Evolutionary conservation across 495 filamentous ascomycete genomes (phyloP).

Genomic region (Penicillium flavigenum): DNA sequence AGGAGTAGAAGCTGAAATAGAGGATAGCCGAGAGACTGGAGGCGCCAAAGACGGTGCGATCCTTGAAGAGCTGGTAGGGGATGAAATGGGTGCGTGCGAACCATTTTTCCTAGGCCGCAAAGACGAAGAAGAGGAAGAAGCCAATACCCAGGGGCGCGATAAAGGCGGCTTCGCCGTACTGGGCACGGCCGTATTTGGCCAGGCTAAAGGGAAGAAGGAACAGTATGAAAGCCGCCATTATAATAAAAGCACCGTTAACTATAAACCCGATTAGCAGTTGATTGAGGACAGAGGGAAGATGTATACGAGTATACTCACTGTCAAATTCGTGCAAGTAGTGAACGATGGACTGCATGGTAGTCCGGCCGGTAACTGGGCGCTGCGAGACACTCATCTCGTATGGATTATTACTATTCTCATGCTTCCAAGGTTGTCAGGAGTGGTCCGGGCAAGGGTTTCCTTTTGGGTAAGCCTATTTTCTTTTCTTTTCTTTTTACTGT

Average conservation of each 20-base stretch:
- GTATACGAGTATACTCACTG: conserved; percentile 29
- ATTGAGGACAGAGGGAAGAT: neutral
- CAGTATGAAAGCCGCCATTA: conserved; percentile 57
- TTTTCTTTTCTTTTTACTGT: too few species aligned
- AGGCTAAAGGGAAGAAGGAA: conserved; percentile 65
- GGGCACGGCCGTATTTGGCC: conserved; percentile 40
- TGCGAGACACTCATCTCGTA: conserved; percentile 32
- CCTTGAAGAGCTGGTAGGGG: conserved; percentile 56
- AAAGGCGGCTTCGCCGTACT: conserved; percentile 53
- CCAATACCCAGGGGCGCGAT: conserved; percentile 61
- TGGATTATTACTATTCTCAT: too few species aligned
- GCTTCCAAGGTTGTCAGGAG: too few species aligned
- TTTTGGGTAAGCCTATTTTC: too few species aligned
- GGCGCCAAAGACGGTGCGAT: conserved; percentile 66
- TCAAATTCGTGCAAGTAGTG: conserved; percentile 64
- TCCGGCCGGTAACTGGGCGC: conserved; percentile 45
- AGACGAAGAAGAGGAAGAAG: conserved; percentile 52
- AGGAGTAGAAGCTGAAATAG: conserved; percentile 66
- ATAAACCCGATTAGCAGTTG: conserved; percentile 1
- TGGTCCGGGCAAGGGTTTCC: too few species aligned
- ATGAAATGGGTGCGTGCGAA: conserved; percentile 59
- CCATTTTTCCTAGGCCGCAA: conserved; percentile 59
- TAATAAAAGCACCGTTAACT: conserved; percentile 56
- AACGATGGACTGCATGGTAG: conserved; percentile 44
- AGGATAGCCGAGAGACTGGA: conserved; percentile 53